Evolutionary conservation across 192 early-diverging fungal genomes (phyloP).

Genomic region (Mycoemilia scoparia): DNA sequence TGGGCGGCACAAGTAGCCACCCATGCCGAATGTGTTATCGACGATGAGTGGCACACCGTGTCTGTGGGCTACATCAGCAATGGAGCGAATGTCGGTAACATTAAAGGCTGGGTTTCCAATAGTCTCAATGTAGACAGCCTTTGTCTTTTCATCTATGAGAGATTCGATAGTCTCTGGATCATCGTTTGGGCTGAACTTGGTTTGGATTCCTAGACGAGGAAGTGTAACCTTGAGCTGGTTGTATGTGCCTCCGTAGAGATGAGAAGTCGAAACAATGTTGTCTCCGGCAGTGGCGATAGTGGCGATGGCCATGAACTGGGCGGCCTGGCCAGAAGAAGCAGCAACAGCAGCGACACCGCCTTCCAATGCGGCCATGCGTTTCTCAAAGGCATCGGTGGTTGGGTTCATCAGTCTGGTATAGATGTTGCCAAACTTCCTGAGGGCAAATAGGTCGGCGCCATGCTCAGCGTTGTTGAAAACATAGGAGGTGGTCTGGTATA

Average conservation of each 20-base stretch:
- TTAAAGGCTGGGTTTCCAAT: conserved; percentile 85
- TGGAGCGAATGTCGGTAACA: conserved; percentile 68
- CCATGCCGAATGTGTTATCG: conserved; percentile 94
- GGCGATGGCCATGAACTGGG: conserved; percentile 65
- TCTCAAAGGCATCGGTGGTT: conserved; percentile 75
- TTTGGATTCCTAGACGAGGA: conserved; percentile 65
- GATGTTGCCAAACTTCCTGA: conserved; percentile 58
- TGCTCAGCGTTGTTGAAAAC: conserved; percentile 67
- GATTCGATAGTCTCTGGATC: conserved; percentile 51
- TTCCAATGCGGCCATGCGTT: conserved; percentile 83
- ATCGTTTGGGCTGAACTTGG: conserved; percentile 58
- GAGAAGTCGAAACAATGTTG: conserved; percentile 71
- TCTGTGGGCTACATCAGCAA: conserved; percentile 62
- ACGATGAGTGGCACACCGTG: conserved; percentile 80
- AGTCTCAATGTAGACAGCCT: conserved; percentile 78
- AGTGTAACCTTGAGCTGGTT: conserved; percentile 76
- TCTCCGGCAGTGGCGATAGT: conserved; percentile 64
- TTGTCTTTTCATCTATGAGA: conserved; percentile 77
- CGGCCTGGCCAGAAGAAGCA: conserved; percentile 64
- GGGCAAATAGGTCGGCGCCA: conserved; percentile 63
- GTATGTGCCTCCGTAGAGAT: conserved; percentile 59
- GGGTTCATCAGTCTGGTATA: conserved; percentile 78
- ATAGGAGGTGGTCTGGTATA: conserved; percentile 77
- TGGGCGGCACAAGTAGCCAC: conserved; percentile 64
- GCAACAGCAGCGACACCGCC: conserved; percentile 62